A percentile compares a stretch with the other conserved stretches of the same genome.
phyloP scores from a whole-genome alignment of 164 flowering plant species.

The Akebia trifoliata region DNA sequence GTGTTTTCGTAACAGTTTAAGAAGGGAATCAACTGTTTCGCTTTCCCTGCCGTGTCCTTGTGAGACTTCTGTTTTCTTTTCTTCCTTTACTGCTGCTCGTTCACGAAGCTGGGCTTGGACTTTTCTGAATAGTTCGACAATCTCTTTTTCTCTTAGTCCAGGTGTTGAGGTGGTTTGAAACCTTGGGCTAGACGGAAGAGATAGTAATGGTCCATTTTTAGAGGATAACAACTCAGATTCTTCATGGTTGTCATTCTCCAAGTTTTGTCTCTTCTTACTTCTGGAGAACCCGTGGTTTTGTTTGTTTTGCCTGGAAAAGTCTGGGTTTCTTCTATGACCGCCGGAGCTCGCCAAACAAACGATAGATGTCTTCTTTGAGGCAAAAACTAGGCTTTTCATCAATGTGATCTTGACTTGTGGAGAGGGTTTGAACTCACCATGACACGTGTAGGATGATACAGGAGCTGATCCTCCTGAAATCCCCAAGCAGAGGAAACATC shows the following conservation, averaged over 20 bases:
- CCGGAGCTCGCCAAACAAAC: constrained; percentile 54
- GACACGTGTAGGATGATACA: constrained; percentile 31
- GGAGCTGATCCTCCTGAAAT: constrained; percentile 45
- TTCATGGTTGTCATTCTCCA: constrained; percentile 48
- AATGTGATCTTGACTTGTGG: constrained; percentile 28
- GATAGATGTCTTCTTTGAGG: constrained; percentile 28
- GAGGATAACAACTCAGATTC: constrained; percentile 55
- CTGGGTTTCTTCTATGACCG: constrained; percentile 62
- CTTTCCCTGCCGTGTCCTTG: constrained; percentile 53
- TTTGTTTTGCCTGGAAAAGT: constrained; percentile 63
- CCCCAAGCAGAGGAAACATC: constrained; percentile 51
- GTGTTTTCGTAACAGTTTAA: constrained; percentile 71
- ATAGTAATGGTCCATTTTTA: constrained; percentile 60
- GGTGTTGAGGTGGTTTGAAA: constrained; percentile 63
- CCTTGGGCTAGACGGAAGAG: constrained; percentile 50
- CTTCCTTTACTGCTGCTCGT: constrained; percentile 72
- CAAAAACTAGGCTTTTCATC: constrained; percentile 15
- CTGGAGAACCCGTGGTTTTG: constrained; percentile 43
- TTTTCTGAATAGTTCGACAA: constrained; percentile 79
- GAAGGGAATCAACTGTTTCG: constrained; percentile 87
- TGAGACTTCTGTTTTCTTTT: constrained; percentile 49
- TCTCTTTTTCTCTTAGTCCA: constrained; percentile 81
- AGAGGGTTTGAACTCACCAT: constrained; percentile 16
- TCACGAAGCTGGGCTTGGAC: constrained; percentile 84
- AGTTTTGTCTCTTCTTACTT: constrained; percentile 52